phyloP scores from a whole-genome alignment of 2,329 filamentous ascomycete species.

The Xylariaceae sp. region DNA sequence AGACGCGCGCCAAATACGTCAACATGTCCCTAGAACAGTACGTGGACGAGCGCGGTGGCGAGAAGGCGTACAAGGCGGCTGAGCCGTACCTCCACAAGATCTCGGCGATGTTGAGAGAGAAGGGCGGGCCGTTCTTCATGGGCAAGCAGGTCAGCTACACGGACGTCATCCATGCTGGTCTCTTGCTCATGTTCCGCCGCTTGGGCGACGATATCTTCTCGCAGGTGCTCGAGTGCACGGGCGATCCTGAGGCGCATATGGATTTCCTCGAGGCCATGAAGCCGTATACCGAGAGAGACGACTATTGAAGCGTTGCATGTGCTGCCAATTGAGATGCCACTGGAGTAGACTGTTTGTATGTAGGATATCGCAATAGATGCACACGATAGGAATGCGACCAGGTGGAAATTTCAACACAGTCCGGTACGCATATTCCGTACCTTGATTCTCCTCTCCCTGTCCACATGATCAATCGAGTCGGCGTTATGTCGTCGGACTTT shows the following conservation, averaged over 20 bases:
- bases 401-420: neutral
- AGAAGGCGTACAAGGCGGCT: constrained; percentile 43
- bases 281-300: constrained; percentile 38
- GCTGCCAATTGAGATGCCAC: neutral
- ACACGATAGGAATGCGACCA: no score
- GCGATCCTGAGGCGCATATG: constrained; percentile 36
- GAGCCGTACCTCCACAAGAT: constrained; percentile 34
- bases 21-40: constrained; percentile 51
- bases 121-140: constrained; percentile 55
- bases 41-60: constrained; percentile 43
- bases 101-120: constrained; percentile 48
- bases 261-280: constrained; percentile 37
- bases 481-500: neutral
- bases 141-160: constrained; percentile 52
- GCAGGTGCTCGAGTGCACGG: constrained; percentile 34
- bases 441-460: neutral
- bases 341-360: neutral
- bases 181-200: constrained; percentile 34
- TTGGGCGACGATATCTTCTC: constrained; percentile 35
- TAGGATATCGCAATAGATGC: no score
- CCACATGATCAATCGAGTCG: neutral
- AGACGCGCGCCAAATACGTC: constrained; percentile 43
- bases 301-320: constrained; percentile 27
- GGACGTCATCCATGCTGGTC: constrained; percentile 52
- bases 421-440: neutral